Percentiles rank a stretch among this genome's conserved stretches.
phyloP scores from a whole-genome alignment of 2,329 filamentous ascomycete species.

The Aspergillus ibericus region DNA sequence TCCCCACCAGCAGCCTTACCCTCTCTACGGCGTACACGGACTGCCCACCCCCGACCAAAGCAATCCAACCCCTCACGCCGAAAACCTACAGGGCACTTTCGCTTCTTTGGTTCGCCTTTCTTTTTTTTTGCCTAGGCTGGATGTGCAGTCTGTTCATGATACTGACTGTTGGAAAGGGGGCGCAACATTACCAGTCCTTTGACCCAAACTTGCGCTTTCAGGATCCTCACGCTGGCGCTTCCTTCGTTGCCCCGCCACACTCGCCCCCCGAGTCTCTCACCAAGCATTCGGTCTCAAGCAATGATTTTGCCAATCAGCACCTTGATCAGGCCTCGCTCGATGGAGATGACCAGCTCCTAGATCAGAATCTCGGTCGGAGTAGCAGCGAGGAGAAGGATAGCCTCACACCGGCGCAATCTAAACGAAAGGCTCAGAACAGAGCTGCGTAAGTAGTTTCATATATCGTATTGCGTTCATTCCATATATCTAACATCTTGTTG shows the following conservation, averaged over 20 bases:
- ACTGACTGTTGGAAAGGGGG: constrained; percentile 14
- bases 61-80: constrained; percentile 38
- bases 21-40: constrained; percentile 10
- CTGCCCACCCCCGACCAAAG: constrained; percentile 32
- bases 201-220: constrained; percentile 42
- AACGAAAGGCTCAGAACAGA: constrained; percentile 70
- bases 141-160: not conserved
- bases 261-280: constrained; percentile 39
- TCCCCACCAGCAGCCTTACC: constrained; percentile 10
- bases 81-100: constrained; percentile 49
- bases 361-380: constrained; percentile 40
- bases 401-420: constrained; percentile 56
- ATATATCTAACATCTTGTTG: not conserved
- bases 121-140: not conserved
- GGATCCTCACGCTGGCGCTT: constrained; percentile 22
- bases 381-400: constrained; percentile 57
- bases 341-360: constrained; percentile 26
- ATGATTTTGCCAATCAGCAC: constrained; percentile 23
- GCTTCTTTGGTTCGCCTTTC: constrained; percentile 28
- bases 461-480: not conserved
- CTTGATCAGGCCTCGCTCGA: constrained; percentile 31
- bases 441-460: constrained; percentile 60
- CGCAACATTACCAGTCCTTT: constrained; percentile 37
- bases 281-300: constrained; percentile 34
- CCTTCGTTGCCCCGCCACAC: constrained; percentile 35